Evolutionary conservation across 2,329 filamentous ascomycete species (phyloP).

Genomic region (Juglanconis juglandina): DNA sequence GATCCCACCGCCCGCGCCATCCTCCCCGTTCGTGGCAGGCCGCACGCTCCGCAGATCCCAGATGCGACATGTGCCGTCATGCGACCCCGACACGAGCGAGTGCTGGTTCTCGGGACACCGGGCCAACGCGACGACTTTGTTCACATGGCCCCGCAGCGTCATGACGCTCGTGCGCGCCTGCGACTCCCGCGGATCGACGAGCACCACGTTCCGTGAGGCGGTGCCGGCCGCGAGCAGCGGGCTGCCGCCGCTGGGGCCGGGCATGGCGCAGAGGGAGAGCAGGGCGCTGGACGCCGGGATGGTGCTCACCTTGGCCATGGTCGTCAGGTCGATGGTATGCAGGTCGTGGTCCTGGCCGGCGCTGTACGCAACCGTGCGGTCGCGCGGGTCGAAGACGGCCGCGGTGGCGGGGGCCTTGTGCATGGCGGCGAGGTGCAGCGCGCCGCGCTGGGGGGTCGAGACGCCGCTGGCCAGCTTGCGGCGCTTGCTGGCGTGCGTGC

Average conservation of each 20-base stretch:
- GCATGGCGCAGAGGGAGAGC: constrained; percentile 72
- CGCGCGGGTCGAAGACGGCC: constrained; percentile 78
- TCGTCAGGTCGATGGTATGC: constrained; percentile 87
- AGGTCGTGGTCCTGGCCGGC: constrained; percentile 88
- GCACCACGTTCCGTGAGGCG: constrained; percentile 78
- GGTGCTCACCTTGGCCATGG: constrained; percentile 72
- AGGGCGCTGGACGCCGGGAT: constrained; percentile 81
- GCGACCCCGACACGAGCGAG: constrained; percentile 81
- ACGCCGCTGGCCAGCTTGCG: constrained; percentile 62
- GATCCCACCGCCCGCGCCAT: constrained; percentile 58
- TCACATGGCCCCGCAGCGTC: constrained; percentile 87
- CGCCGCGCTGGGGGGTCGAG: constrained; percentile 65
- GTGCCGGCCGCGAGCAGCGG: constrained; percentile 69
- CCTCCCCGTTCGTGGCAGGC: constrained; percentile 55
- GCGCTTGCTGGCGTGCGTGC: constrained; percentile 65
- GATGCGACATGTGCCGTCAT: constrained; percentile 87
- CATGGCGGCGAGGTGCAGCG: constrained; percentile 68
- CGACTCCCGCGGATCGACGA: constrained; percentile 84
- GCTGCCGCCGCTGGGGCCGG: constrained; percentile 48
- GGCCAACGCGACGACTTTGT: constrained; percentile 57
- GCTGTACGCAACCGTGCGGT: constrained; percentile 87
- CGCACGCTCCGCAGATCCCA: constrained; percentile 83
- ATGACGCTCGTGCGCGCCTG: constrained; percentile 76
- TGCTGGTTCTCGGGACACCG: constrained; percentile 65
- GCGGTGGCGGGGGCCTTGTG: constrained; percentile 75